Evolutionary conservation across 169 alveolate genomes (phyloP).

Genomic region (Cryptosporidium bovis): DNA sequence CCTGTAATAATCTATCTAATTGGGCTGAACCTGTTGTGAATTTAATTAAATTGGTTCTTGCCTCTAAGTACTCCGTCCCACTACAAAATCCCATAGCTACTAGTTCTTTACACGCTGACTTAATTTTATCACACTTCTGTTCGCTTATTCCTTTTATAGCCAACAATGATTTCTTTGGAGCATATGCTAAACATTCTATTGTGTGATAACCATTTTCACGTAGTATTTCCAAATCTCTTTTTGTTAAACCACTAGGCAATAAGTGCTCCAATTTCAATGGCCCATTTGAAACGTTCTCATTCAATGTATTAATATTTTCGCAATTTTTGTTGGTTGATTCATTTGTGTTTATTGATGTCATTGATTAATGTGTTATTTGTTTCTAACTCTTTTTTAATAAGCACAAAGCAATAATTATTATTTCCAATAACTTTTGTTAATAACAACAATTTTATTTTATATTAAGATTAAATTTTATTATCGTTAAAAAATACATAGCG

Average conservation of each 20-base stretch:
- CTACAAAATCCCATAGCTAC: conserved; percentile 92
- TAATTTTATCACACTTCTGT: conserved; percentile 94
- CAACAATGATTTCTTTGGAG: conserved; percentile 90
- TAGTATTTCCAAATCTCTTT: conserved; percentile 91
- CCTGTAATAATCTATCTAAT: conserved; percentile 94
- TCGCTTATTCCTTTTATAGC: conserved; percentile 96
- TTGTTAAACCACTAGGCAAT: conserved; percentile 85
- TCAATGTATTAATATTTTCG: conserved; percentile 39
- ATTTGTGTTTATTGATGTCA: conserved; percentile 55
- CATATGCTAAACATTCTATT: conserved; percentile 93
- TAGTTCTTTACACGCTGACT: conserved; percentile 91
- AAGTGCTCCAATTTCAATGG: conserved; percentile 86
- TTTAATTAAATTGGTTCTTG: conserved; percentile 90
- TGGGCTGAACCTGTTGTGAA: conserved; percentile 94
- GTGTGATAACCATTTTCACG: conserved; percentile 93
- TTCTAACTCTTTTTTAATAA: neutral
- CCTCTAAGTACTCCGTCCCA: conserved; percentile 91
- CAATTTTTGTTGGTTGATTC: conserved; percentile 6
- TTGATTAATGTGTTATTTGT: conserved; percentile 4
- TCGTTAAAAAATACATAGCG: conserved; percentile 10
- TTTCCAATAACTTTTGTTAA: too few species aligned
- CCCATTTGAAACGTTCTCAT: conserved; percentile 62
- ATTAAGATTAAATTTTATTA: neutral
- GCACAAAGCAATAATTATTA: neutral
- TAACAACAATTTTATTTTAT: neutral